Conservation (phyloP, 1,284 basidiomycete species). For the Trichosporon asahii region DNA sequence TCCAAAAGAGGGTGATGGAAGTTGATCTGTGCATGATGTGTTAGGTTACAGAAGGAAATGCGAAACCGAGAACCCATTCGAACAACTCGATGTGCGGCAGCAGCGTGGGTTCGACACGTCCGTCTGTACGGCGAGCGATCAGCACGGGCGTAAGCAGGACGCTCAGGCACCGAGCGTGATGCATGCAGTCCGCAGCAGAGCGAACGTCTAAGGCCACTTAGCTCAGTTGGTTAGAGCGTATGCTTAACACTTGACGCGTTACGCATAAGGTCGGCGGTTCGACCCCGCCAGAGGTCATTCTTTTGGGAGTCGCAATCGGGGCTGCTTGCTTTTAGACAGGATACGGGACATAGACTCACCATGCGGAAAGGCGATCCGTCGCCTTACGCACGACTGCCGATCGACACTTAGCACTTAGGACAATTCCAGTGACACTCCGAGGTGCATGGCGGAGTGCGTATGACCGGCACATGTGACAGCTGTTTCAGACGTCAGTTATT, state of each 20-base stretch:
- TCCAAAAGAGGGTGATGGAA: background rate
- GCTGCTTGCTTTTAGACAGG: no score
- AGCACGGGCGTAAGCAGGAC: background rate
- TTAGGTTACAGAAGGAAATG: background rate
- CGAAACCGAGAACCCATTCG: background rate
- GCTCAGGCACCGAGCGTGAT: background rate
- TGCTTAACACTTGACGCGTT: background rate
- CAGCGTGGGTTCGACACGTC: background rate
- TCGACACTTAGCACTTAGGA: background rate
- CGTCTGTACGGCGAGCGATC: background rate
- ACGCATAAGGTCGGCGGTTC: constrained; percentile 4
- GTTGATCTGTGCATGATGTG: background rate
- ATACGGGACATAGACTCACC: no score
- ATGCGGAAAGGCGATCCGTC: no score
- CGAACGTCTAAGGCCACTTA: background rate
- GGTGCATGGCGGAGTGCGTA: no score
- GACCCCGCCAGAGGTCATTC: constrained; percentile 2
- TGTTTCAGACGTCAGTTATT: background rate
- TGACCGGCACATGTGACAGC: background rate
- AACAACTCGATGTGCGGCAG: background rate
- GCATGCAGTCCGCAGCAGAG: background rate
- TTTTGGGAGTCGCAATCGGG: no score
- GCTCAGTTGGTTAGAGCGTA: constrained; percentile 5
- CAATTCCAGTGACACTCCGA: no score
- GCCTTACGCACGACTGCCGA: background rate